Evolutionary conservation across 1,284 basidiomycete genomes (phyloP).

Genomic region (Trichosporon asahii): DNA sequence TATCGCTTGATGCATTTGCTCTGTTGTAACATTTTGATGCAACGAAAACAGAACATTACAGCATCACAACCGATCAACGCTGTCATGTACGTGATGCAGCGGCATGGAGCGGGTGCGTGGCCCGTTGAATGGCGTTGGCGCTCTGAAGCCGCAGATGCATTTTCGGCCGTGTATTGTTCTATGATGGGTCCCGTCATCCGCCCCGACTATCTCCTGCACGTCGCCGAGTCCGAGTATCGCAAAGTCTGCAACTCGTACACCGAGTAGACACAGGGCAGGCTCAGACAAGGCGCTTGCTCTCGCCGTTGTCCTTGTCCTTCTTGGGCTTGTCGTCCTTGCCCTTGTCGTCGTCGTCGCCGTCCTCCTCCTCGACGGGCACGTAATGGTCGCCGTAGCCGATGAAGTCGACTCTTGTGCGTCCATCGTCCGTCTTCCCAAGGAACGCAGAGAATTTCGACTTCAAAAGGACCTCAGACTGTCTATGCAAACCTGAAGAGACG

Average conservation of each 20-base stretch:
- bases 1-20: not conserved
- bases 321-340: not conserved
- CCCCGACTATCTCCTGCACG: not conserved
- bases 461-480: not conserved
- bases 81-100: too few relatives aligned
- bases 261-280: not conserved
- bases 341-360: slow-evolving; percentile 29
- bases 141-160: not conserved
- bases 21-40: not conserved
- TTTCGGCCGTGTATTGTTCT: not conserved
- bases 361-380: slow-evolving; percentile 42
- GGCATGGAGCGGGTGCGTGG: not conserved
- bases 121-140: not conserved
- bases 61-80: not conserved
- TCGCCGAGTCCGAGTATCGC: not conserved
- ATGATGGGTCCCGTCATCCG: not conserved
- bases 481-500: not conserved
- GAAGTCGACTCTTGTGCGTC: slow-evolving; percentile 40
- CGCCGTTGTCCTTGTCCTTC: not conserved
- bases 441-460: not conserved
- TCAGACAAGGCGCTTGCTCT: not conserved
- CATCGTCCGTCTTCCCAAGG: slow-evolving; percentile 10
- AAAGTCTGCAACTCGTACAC: not conserved
- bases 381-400: slow-evolving; percentile 48
- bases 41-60: not conserved